phyloP scores from a whole-genome alignment of 306 rosid species.

The Abrus precatorius region DNA sequence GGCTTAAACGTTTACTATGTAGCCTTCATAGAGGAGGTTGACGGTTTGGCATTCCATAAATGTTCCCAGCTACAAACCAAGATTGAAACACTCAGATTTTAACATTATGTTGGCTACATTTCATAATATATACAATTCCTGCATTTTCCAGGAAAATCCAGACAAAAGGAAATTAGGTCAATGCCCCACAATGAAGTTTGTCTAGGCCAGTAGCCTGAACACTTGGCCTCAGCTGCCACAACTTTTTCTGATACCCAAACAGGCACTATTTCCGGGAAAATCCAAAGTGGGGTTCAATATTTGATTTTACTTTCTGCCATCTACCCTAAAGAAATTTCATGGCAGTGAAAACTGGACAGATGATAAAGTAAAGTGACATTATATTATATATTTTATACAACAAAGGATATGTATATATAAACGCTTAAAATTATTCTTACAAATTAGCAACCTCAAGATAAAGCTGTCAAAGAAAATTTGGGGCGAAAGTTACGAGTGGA shows the following conservation, averaged over 20 bases:
- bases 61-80: neutral
- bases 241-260: slow-evolving; percentile 50
- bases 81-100: too few species aligned
- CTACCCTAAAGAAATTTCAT: neutral
- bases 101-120: too few species aligned
- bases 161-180: slow-evolving; percentile 50
- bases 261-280: slow-evolving; percentile 52
- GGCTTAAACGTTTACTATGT: neutral
- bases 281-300: slow-evolving; percentile 37
- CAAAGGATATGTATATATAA: too few species aligned
- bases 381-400: too few species aligned
- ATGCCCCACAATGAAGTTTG: slow-evolving; percentile 31
- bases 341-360: neutral
- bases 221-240: neutral
- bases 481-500: neutral
- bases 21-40: neutral
- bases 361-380: too few species aligned
- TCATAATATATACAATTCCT: neutral
- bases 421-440: neutral
- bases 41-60: neutral
- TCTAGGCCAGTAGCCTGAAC: slow-evolving; percentile 4
- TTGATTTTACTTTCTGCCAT: neutral
- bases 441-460: neutral
- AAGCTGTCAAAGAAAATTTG: neutral
- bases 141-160: slow-evolving; percentile 36